These are phyloP conservation scores for Haematococcus sp. DNA, from an alignment of 139 green algal species.

Conservation along the genomic window DNA sequence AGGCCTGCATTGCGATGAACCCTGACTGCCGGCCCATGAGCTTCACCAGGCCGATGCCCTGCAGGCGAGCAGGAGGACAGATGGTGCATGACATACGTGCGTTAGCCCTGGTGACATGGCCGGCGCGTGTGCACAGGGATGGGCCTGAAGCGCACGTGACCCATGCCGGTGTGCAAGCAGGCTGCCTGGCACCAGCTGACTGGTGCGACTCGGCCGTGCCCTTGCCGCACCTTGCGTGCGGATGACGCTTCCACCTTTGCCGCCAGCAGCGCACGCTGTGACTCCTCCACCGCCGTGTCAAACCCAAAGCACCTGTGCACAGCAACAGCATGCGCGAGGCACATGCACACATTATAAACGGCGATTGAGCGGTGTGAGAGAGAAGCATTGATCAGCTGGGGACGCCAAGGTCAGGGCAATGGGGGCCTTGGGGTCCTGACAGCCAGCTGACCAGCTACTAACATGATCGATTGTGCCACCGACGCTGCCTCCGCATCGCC, in stretches of 20 bases:
- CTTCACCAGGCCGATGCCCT: conserved; percentile 94
- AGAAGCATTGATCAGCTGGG: too few relatives aligned
- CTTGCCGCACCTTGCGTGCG: too few relatives aligned
- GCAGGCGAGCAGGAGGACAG: too few relatives aligned
- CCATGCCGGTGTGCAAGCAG: background rate
- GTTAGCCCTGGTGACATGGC: background rate
- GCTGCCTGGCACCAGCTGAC: background rate
- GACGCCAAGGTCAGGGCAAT: too few relatives aligned
- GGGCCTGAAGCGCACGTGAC: too few relatives aligned
- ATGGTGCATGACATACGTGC: conserved; percentile 30
- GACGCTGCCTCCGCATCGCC: background rate
- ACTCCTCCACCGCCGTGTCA: conserved; percentile 97
- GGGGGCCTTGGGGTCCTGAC: too few relatives aligned
- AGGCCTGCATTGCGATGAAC: conserved; percentile 96
- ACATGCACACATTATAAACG: too few relatives aligned
- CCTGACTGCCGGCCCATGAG: conserved; percentile 95
- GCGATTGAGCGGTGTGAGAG: too few relatives aligned
- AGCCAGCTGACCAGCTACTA: too few relatives aligned
- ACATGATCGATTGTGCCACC: too few relatives aligned
- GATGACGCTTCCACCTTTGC: conserved; percentile 63
- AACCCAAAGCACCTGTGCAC: conserved; percentile 79
- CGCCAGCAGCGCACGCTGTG: conserved; percentile 88
- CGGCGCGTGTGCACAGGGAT: too few relatives aligned
- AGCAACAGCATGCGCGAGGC: background rate
- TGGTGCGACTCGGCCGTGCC: too few relatives aligned